Conservation (phyloP, 2,329 filamentous ascomycete genomes). For the Fusarium foetens region DNA sequence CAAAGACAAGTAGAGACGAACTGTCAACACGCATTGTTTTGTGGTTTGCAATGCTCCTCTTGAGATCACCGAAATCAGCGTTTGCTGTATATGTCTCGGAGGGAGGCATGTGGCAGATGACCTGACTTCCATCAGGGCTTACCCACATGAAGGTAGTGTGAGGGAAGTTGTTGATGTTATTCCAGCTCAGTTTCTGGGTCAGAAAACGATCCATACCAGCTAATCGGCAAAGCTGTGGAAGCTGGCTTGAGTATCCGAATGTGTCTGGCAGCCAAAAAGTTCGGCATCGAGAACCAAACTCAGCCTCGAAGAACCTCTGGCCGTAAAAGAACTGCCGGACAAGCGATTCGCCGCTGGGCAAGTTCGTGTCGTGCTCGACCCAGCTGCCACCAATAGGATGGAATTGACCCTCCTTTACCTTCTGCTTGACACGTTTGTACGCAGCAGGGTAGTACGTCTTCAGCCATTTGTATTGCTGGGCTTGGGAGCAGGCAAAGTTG, state of each 20-base stretch:
- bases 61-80: constrained; percentile 94
- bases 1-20: constrained; percentile 91
- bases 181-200: constrained; percentile 99
- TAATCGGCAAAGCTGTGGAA: constrained; percentile 91
- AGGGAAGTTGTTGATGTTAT: constrained; percentile 99
- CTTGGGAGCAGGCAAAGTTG: constrained; percentile 90
- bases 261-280: constrained; percentile 99
- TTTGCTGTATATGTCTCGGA: constrained; percentile 95
- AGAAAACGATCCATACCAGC: constrained; percentile 98
- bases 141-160: constrained; percentile 99
- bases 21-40: constrained; percentile 95
- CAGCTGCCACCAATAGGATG: constrained; percentile 97
- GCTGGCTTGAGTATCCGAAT: constrained; percentile 94
- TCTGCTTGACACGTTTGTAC: constrained; percentile 89
- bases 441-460: constrained; percentile 88
- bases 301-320: constrained; percentile 92
- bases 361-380: constrained; percentile 98
- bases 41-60: constrained; percentile 87
- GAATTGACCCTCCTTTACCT: constrained; percentile 90
- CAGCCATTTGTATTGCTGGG: constrained; percentile 98
- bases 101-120: constrained; percentile 97
- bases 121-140: constrained; percentile 91
- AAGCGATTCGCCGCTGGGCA: constrained; percentile 94
- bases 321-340: constrained; percentile 95
- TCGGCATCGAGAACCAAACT: constrained; percentile 86